A percentile compares a stretch with the other conserved stretches of the same genome.
phyloP scores from a whole-genome alignment of 345 rosid genomes.

The Pugionium dolabratum region DNA sequence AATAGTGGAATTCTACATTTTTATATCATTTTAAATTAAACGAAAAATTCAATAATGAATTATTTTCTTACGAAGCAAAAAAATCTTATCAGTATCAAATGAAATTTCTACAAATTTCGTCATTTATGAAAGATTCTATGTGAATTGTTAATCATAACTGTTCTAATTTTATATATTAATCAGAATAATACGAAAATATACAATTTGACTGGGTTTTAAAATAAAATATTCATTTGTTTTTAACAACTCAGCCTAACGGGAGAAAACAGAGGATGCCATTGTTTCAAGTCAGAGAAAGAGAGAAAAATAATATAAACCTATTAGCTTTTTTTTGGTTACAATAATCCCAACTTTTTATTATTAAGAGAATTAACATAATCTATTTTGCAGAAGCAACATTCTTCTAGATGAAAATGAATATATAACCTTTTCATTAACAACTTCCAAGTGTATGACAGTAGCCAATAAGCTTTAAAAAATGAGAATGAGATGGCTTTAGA shows the following conservation, averaged over 20 bases:
- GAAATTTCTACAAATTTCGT: background rate
- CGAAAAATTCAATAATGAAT: no score
- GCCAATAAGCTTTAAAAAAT: background rate
- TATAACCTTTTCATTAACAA: constrained; percentile 31
- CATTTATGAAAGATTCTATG: background rate
- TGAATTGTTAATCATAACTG: constrained; percentile 7
- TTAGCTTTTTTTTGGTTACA: background rate
- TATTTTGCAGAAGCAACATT: constrained; percentile 35
- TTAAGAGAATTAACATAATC: constrained; percentile 12
- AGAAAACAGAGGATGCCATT: constrained; percentile 25
- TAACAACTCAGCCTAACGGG: constrained; percentile 35
- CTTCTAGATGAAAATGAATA: constrained; percentile 45
- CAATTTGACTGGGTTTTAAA: constrained; percentile 5
- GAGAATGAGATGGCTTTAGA: constrained; percentile 37
- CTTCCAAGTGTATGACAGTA: constrained; percentile 33
- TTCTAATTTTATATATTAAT: background rate
- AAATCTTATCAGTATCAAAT: background rate
- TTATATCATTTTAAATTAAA: no score
- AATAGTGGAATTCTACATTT: constrained; percentile 15
- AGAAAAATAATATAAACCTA: constrained; percentile 7
- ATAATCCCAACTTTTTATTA: background rate
- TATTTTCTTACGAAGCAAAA: no score
- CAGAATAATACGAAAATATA: background rate
- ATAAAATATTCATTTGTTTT: background rate
- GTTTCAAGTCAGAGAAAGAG: constrained; percentile 29